Conservation (phyloP, 495 filamentous ascomycete genomes). For the Podospora fimiseda region DNA sequence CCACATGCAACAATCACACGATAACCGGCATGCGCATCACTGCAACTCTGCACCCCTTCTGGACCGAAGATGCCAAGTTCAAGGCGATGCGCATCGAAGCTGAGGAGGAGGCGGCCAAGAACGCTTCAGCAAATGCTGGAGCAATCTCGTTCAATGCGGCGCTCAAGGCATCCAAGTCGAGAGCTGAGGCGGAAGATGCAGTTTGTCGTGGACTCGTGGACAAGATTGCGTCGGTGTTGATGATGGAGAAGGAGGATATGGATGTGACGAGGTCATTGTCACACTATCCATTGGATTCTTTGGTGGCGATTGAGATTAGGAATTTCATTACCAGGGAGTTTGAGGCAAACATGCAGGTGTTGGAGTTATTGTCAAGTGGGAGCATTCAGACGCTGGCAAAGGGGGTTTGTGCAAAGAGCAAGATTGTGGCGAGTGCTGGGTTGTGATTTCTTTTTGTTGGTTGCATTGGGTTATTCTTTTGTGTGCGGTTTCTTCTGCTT, state of each 20-base stretch:
- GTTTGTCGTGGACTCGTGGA: constrained; percentile 41
- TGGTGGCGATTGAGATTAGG: constrained; percentile 49
- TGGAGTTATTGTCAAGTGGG: constrained; percentile 46
- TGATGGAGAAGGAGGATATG: constrained; percentile 48
- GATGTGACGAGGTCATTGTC: constrained; percentile 42
- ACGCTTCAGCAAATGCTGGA: constrained; percentile 25
- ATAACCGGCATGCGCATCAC: constrained; percentile 50
- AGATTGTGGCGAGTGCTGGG: constrained; percentile 24
- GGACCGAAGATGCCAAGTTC: constrained; percentile 48
- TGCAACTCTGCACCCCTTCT: constrained; percentile 40
- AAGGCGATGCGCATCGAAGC: constrained; percentile 42
- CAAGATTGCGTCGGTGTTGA: constrained; percentile 44
- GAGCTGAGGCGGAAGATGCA: constrained; percentile 39
- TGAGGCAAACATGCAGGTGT: constrained; percentile 48
- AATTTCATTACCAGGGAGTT: constrained; percentile 46
- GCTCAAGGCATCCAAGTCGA: constrained; percentile 35
- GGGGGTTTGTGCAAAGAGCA: constrained; percentile 46
- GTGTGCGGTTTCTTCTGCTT: too few relatives aligned
- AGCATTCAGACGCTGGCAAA: constrained; percentile 43
- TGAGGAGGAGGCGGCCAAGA: constrained; percentile 37
- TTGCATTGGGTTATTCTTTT: too few relatives aligned
- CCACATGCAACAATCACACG: constrained; percentile 40
- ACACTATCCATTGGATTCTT: constrained; percentile 48
- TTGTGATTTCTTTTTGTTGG: not conserved
- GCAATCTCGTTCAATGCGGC: constrained; percentile 36